phyloP scores from a whole-genome alignment of 352 stramenopile species.

The Globisporangium perplexum region DNA sequence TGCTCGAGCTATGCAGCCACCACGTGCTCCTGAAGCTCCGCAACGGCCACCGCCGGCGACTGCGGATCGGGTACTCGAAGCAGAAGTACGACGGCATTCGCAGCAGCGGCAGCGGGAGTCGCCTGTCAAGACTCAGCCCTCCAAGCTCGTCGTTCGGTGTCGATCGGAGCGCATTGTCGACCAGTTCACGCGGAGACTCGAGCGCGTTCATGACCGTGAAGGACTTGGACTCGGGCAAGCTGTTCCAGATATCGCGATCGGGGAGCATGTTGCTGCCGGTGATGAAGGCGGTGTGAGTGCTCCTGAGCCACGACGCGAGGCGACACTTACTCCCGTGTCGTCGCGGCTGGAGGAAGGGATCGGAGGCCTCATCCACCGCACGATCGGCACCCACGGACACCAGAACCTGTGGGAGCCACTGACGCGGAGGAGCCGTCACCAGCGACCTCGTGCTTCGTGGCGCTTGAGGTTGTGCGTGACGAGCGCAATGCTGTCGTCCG shows the following conservation, averaged over 20 bases:
- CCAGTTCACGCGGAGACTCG: not conserved
- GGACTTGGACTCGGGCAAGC: conserved; percentile 63
- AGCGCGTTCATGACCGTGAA: conserved; percentile 42
- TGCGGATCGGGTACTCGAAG: conserved; percentile 44
- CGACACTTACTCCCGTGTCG: not conserved
- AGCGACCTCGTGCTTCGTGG: too few relatives aligned
- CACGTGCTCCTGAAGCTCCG: conserved; percentile 73
- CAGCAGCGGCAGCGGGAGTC: not conserved
- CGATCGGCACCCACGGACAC: too few relatives aligned
- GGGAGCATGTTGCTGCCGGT: conserved; percentile 52
- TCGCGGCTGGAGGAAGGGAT: too few relatives aligned
- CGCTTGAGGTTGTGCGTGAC: too few relatives aligned
- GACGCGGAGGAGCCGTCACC: too few relatives aligned
- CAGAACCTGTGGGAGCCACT: too few relatives aligned
- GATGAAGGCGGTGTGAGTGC: conserved; percentile 7
- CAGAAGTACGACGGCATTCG: conserved; percentile 8
- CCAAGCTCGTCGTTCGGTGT: not conserved
- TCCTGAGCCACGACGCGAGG: not conserved
- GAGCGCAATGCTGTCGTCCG: too few relatives aligned
- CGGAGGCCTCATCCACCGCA: too few relatives aligned
- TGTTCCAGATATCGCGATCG: conserved; percentile 61
- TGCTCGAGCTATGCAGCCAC: conserved; percentile 70
- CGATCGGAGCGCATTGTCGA: not conserved
- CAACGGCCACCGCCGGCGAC: conserved; percentile 58
- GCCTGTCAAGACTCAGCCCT: not conserved